Conservation (phyloP, 129 eudicot species). For the Artemisia argyi region DNA sequence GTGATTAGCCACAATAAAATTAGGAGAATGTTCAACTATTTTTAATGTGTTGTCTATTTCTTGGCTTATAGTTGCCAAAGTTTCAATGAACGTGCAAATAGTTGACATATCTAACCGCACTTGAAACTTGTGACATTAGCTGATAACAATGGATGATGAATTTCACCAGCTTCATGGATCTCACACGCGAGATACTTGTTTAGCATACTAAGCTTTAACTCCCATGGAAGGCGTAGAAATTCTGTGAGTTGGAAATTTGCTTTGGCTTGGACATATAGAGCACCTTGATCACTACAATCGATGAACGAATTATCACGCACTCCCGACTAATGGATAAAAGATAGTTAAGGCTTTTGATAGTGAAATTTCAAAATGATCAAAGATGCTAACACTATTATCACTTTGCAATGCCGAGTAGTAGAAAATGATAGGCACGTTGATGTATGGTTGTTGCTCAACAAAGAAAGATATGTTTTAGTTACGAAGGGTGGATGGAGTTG, state of each 20-base stretch:
- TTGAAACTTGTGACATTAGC: background rate
- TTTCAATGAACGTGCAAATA: no score
- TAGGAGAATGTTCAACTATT: no score
- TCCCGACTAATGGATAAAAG: no score
- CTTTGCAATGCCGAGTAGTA: background rate
- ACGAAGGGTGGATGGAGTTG: no score
- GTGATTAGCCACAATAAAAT: no score
- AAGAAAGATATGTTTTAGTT: no score
- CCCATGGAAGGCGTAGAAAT: background rate
- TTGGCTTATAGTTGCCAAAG: no score
- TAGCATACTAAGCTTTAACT: background rate
- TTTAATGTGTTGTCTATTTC: no score
- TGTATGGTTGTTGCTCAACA: no score
- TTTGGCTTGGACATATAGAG: background rate
- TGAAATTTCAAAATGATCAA: background rate
- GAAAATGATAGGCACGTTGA: background rate
- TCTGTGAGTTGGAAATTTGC: background rate
- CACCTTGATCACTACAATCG: background rate
- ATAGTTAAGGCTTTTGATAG: no score
- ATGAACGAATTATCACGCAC: no score
- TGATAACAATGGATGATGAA: background rate
- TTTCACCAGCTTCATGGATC: background rate
- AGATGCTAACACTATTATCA: background rate
- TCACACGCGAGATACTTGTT: background rate
- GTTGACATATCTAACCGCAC: no score